phyloP scores from a whole-genome alignment of 2,329 filamentous ascomycete species.

The Ascochyta viciae-villosae region DNA sequence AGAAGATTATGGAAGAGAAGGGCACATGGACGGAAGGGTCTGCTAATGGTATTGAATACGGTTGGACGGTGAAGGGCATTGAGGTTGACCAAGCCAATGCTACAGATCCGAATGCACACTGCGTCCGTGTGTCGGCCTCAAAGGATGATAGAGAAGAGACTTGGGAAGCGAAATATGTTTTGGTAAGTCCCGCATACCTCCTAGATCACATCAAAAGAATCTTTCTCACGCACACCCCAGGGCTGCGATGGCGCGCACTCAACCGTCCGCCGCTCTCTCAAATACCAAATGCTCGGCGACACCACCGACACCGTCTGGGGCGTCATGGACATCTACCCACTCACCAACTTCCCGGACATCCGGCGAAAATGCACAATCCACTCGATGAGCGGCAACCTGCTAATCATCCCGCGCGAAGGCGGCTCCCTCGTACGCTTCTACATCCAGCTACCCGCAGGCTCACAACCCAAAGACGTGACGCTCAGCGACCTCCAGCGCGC shows the following conservation, averaged over 20 bases:
- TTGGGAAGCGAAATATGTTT: constrained; percentile 49
- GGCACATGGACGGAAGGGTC: constrained; percentile 33
- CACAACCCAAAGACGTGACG: constrained; percentile 59
- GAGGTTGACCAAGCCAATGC: constrained; percentile 56
- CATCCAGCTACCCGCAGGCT: constrained; percentile 63
- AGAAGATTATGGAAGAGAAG: constrained; percentile 38
- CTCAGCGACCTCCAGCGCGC: constrained; percentile 61
- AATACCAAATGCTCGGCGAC: constrained; percentile 66
- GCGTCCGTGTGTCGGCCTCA: constrained; percentile 42
- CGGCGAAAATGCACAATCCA: constrained; percentile 59
- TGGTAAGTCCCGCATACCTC: constrained; percentile 31
- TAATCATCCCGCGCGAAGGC: constrained; percentile 63
- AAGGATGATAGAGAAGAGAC: constrained; percentile 39
- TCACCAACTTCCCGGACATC: constrained; percentile 60
- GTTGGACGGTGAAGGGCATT: constrained; percentile 59
- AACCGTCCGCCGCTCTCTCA: constrained; percentile 58
- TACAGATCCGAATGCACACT: constrained; percentile 39
- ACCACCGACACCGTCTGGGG: constrained; percentile 65
- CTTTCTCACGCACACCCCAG: constrained; percentile 25
- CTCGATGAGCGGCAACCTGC: constrained; percentile 54
- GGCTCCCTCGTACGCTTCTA: constrained; percentile 67
- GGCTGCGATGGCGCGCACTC: constrained; percentile 63
- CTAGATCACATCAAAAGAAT: background rate
- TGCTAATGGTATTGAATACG: constrained; percentile 61
- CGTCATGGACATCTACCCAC: constrained; percentile 60